These are phyloP conservation scores for Raffaelea deltoideospora DNA, from an alignment of 2,329 filamentous ascomycete species.

Conservation along the genomic window DNA sequence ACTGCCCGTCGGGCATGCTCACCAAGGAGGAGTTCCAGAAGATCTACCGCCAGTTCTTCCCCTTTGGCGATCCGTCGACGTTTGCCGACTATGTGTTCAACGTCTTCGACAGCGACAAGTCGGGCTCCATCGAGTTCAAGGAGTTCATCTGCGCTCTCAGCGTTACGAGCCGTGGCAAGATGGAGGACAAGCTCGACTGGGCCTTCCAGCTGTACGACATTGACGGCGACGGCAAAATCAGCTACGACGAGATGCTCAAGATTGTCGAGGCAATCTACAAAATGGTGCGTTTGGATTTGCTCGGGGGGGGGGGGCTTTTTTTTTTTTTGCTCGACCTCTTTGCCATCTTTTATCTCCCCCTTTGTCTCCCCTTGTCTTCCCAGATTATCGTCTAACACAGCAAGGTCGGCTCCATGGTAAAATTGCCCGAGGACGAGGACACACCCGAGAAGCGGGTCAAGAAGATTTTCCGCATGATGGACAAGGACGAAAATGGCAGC, in stretches of 20 bases:
- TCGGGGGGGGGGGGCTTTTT: background rate
- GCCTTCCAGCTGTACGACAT: conserved; percentile 99
- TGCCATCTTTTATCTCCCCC: conserved; percentile 1
- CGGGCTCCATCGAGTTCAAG: conserved; percentile 96
- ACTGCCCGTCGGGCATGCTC: conserved; percentile 92
- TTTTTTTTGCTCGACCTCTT: conserved; percentile 1
- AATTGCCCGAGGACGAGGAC: conserved; percentile 95
- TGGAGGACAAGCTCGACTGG: conserved; percentile 99
- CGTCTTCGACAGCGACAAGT: conserved; percentile 95
- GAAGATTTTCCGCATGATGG: conserved; percentile 99
- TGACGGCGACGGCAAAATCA: conserved; percentile 96
- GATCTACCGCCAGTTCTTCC: conserved; percentile 99
- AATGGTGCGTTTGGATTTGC: conserved; percentile 50
- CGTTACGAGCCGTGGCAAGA: conserved; percentile 92
- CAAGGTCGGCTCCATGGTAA: conserved; percentile 97
- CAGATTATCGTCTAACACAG: background rate
- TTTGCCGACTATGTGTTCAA: conserved; percentile 99
- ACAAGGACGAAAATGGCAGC: conserved; percentile 98
- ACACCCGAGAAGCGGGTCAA: conserved; percentile 94
- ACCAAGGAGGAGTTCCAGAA: conserved; percentile 99
- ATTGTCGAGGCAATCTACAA: conserved; percentile 99
- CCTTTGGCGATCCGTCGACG: conserved; percentile 89
- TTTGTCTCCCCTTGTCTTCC: background rate
- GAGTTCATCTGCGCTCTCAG: conserved; percentile 98
- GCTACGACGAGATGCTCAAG: conserved; percentile 95